Base-by-base conservation (phyloP, 2,329 filamentous ascomycete species). In the Cadophora malorum region DNA sequence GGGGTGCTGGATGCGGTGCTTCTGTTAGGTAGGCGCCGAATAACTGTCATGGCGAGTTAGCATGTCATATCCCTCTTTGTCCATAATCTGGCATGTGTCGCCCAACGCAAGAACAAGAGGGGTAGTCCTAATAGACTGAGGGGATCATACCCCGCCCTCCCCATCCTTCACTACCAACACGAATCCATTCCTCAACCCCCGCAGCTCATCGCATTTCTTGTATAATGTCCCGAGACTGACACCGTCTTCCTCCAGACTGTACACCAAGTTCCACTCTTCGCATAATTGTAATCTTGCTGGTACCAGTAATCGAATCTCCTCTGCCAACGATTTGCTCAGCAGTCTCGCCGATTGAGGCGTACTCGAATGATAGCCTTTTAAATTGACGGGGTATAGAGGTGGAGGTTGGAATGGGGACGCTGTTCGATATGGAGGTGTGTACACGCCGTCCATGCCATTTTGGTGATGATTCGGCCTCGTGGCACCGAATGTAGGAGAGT, bases 1-100 rank as follows among this genome's bases (percentile, higher is more conserved):
- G 91, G 2, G 93, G 81, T 0, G 88, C 84, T 0, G 93, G 92
- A 74, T 91, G 92, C 12, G 95, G 94, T 62, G 91, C 85, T 78
- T 99, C 95, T 63, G 93, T 96, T 64, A 98, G 88, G 79, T 98
- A 98, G 64, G 94, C 94, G 76, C 96, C 96, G 78, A 99, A 99
- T 52, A 93, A 86, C 86, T 90, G 71, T 31, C 28, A 50, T 6
- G 4, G 16, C n/a, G 55, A 49, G 45, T 63, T 62, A 65, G 41
- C 56, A 55, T 63, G 53, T 38, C 7, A 21, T 8, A 38, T 7
- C 38, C 33, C 55, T 8, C 3, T 58, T 14, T n/a, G 12, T n/a
- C 23, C 47, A 47, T 19, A 12, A 61, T 58, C 55, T 41, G 55
- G 31, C 31, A 23, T 9, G 55, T 9, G 38, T n/a, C 9, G 19